Percentiles rank a stretch among this genome's conserved stretches.
Evolutionary conservation across 2,329 filamentous ascomycete genomes (phyloP).

Genomic region (Clonostachys sp.): DNA sequence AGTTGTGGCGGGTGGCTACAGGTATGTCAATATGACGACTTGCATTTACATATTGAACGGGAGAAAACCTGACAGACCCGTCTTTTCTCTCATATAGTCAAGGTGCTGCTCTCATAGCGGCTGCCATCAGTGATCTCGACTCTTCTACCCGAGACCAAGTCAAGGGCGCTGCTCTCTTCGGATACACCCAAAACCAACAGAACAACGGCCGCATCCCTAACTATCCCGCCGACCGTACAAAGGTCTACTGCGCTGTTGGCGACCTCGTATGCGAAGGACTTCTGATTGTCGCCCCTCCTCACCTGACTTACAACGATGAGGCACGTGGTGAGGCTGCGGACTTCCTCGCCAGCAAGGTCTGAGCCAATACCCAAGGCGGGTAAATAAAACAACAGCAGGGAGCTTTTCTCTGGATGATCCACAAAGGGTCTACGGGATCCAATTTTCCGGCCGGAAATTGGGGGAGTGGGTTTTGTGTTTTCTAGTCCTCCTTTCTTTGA

Average conservation of each 20-base stretch:
- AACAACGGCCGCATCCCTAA: slow-evolving; percentile 29
- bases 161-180: slow-evolving; percentile 28
- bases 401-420: too few species aligned
- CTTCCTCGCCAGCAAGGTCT: slow-evolving; percentile 7
- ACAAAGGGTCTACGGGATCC: too few species aligned
- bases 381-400: too few species aligned
- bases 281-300: slow-evolving; percentile 24
- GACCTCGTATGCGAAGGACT: slow-evolving; percentile 30
- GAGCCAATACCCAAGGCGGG: too few species aligned
- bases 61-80: neutral
- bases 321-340: slow-evolving; percentile 4
- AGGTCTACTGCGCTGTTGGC: slow-evolving; percentile 28
- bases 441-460: too few species aligned
- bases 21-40: slow-evolving; percentile 2
- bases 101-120: slow-evolving; percentile 37
- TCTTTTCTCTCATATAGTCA: slow-evolving; percentile 14
- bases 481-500: too few species aligned
- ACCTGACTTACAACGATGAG: slow-evolving; percentile 18
- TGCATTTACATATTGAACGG: neutral
- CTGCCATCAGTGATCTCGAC: slow-evolving; percentile 25
- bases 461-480: too few species aligned
- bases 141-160: slow-evolving; percentile 22
- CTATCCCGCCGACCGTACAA: slow-evolving; percentile 23
- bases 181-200: slow-evolving; percentile 37
- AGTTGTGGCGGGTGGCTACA: slow-evolving; percentile 34